Evolutionary conservation across 2,329 filamentous ascomycete species (phyloP).

Genomic region (Pestalotiopsis sp.): DNA sequence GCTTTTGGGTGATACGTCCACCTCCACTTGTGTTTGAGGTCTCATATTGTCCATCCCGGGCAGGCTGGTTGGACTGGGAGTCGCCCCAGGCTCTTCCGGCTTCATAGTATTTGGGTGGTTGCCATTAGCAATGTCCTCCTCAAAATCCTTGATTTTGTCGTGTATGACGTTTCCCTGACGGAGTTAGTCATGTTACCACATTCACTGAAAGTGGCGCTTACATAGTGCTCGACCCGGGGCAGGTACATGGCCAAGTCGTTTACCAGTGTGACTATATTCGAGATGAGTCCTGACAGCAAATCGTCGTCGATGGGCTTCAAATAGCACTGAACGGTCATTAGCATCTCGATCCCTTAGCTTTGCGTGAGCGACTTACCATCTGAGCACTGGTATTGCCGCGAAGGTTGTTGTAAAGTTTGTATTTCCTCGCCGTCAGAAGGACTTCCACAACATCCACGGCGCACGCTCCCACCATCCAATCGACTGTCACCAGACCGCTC

Average conservation of each 20-base stretch:
- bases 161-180: slow-evolving; percentile 2
- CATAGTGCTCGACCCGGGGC: slow-evolving; percentile 15
- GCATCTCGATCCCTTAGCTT: not conserved
- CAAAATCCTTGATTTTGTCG: slow-evolving; percentile 7
- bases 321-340: not conserved
- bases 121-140: not conserved
- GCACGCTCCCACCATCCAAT: slow-evolving; percentile 18
- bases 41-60: slow-evolving; percentile 10
- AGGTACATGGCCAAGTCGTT: slow-evolving; percentile 8
- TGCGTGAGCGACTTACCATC: not conserved
- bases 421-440: slow-evolving; percentile 10
- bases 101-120: not conserved
- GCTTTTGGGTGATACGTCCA: not conserved
- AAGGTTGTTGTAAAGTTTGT: slow-evolving; percentile 14
- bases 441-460: slow-evolving; percentile 15
- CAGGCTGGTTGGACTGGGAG: slow-evolving; percentile 2
- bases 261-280: slow-evolving; percentile 8
- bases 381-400: slow-evolving; percentile 14
- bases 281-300: slow-evolving; percentile 8
- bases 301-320: slow-evolving; percentile 5
- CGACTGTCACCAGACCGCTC: slow-evolving; percentile 14
- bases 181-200: not conserved
- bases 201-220: not conserved
- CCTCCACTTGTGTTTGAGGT: not conserved
- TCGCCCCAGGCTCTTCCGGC: not conserved